Percentiles rank a stretch among this genome's conserved stretches.
Conservation (phyloP, 1,284 basidiomycete genomes). For the Ceraceosorus bombacis region DNA sequence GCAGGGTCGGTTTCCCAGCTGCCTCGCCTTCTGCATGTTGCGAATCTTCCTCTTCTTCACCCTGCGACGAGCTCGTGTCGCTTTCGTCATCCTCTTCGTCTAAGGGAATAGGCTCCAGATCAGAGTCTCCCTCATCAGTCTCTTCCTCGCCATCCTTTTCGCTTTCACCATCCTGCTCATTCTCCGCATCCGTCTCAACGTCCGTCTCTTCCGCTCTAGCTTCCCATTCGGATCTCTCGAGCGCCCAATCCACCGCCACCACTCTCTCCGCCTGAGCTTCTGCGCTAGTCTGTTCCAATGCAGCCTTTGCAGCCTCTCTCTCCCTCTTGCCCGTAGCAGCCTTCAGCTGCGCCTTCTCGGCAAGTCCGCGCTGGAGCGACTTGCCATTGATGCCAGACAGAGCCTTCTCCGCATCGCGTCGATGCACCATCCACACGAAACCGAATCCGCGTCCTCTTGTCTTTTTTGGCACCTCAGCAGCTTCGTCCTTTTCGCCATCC, state of each 20-base stretch:
- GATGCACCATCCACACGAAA: slow-evolving; percentile 87
- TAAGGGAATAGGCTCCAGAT: slow-evolving; percentile 47
- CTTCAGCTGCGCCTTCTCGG: slow-evolving; percentile 61
- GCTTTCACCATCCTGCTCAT: slow-evolving; percentile 48
- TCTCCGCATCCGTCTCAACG: slow-evolving; percentile 53
- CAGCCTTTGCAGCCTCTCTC: slow-evolving; percentile 57
- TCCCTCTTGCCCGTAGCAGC: slow-evolving; percentile 59
- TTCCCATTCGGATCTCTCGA: slow-evolving; percentile 88
- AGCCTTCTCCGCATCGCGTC: slow-evolving; percentile 76
- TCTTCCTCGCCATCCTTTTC: slow-evolving; percentile 30
- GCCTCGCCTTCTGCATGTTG: slow-evolving; percentile 24
- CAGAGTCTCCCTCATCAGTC: slow-evolving; percentile 32
- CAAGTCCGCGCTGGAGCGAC: slow-evolving; percentile 63
- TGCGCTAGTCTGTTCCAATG: slow-evolving; percentile 25
- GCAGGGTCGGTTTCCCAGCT: slow-evolving; percentile 32
- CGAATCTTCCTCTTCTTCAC: slow-evolving; percentile 49
- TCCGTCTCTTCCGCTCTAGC: slow-evolving; percentile 54
- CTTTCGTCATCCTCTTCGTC: slow-evolving; percentile 49
- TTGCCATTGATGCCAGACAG: slow-evolving; percentile 75
- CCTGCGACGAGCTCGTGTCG: slow-evolving; percentile 11
- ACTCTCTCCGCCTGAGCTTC: slow-evolving; percentile 55
- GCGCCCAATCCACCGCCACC: slow-evolving; percentile 92
- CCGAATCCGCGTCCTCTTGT: slow-evolving; percentile 71
- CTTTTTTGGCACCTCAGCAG: slow-evolving; percentile 57
- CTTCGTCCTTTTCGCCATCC: slow-evolving; percentile 39